Conservation (phyloP, 2,329 filamentous ascomycete species). For the Penicillium sp. region DNA sequence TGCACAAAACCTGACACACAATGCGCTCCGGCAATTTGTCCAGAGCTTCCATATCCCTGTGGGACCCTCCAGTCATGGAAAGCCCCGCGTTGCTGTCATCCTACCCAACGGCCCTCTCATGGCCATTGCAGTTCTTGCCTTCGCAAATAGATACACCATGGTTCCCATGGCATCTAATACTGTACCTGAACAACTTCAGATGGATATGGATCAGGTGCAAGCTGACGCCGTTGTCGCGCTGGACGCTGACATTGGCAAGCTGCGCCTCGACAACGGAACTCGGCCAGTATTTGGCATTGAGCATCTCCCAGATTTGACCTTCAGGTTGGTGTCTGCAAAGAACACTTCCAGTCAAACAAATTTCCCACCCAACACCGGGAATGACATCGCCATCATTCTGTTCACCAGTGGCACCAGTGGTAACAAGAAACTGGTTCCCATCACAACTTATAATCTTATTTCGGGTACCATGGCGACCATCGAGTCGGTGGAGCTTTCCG, state of each 20-base stretch:
- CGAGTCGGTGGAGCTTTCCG: constrained; percentile 55
- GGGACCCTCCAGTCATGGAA: constrained; percentile 23
- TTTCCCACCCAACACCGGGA: constrained; percentile 44
- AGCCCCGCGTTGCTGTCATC: constrained; percentile 54
- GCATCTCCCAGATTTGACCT: constrained; percentile 40
- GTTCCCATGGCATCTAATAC: constrained; percentile 56
- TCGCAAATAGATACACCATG: constrained; percentile 54
- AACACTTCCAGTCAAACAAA: constrained; percentile 4
- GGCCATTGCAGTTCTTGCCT: constrained; percentile 54
- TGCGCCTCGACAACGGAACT: constrained; percentile 11
- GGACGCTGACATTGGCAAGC: constrained; percentile 25
- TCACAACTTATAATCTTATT: constrained; percentile 54
- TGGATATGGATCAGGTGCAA: constrained; percentile 52
- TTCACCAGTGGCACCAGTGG: constrained; percentile 62
- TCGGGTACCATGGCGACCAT: constrained; percentile 56
- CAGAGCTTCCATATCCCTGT: constrained; percentile 22
- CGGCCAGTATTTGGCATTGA: constrained; percentile 19
- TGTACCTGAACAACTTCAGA: constrained; percentile 53
- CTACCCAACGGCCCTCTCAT: constrained; percentile 58
- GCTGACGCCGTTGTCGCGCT: constrained; percentile 53
- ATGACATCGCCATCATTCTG: constrained; percentile 55
- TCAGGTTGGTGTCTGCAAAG: constrained; percentile 23
- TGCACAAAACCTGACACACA: constrained; percentile 17
- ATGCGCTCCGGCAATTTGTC: constrained; percentile 20
- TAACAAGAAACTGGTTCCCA: constrained; percentile 61